Conservation (phyloP, 805 yeast genomes). For the Myxozyma mucilagina region DNA sequence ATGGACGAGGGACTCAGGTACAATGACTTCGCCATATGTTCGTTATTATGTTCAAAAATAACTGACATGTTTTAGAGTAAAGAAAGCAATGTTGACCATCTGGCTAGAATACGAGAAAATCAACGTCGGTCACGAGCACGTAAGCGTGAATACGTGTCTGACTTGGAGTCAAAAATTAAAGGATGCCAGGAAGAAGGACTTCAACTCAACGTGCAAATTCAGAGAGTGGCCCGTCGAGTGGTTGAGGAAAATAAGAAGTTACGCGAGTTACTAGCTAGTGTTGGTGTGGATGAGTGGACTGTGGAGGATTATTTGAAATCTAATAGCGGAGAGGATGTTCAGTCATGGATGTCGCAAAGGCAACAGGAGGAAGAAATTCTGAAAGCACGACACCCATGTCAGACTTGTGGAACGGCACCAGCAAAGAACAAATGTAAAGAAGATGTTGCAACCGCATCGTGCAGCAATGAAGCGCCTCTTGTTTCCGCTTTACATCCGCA, state of each 20-base stretch:
- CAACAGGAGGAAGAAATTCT: constrained; percentile 17
- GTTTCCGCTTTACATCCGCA: background rate
- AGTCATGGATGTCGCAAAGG: constrained; percentile 1
- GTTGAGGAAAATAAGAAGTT: constrained; percentile 25
- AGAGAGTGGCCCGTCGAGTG: constrained; percentile 29
- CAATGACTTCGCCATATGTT: no score
- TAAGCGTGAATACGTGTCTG: constrained; percentile 27
- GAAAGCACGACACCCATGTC: constrained; percentile 22
- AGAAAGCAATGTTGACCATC: constrained; percentile 6
- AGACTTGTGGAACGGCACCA: constrained; percentile 24
- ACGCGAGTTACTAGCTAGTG: constrained; percentile 14
- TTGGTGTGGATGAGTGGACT: constrained; percentile 18
- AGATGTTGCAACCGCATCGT: background rate
- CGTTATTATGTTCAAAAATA: background rate
- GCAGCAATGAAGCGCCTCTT: background rate
- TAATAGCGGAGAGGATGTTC: constrained; percentile 4
- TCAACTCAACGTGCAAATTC: constrained; percentile 27
- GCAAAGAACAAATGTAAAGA: constrained; percentile 1
- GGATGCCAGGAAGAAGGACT: constrained; percentile 26
- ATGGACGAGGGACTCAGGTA: no score
- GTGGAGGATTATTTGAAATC: constrained; percentile 20
- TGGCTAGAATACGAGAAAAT: constrained; percentile 28
- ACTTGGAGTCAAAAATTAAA: constrained; percentile 24
- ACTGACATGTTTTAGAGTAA: constrained; percentile 1
- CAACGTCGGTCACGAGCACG: constrained; percentile 30